Conservation (phyloP, 2,329 filamentous ascomycete species). For the Phoma sp. region DNA sequence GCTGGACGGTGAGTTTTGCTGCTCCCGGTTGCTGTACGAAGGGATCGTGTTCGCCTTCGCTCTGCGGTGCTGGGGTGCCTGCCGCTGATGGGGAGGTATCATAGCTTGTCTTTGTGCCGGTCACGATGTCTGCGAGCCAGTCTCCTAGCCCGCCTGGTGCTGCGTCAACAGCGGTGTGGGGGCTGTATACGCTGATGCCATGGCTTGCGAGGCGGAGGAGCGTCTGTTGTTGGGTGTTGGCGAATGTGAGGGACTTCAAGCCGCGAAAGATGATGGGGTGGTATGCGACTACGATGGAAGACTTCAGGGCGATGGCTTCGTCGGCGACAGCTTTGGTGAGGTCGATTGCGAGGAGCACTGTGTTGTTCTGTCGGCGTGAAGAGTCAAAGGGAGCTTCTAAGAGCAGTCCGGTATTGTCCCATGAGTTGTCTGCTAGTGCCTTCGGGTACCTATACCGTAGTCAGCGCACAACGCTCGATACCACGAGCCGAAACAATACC, state of each 20-base stretch:
- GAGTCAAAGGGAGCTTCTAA: slow-evolving; percentile 72
- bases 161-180: slow-evolving; percentile 93
- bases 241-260: slow-evolving; percentile 84
- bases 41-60: slow-evolving; percentile 42
- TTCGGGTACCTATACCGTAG: slow-evolving; percentile 76
- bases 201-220: slow-evolving; percentile 82
- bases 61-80: slow-evolving; percentile 51
- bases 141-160: slow-evolving; percentile 85
- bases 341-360: slow-evolving; percentile 85
- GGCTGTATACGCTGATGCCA: slow-evolving; percentile 94
- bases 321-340: slow-evolving; percentile 87
- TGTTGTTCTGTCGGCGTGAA: slow-evolving; percentile 65
- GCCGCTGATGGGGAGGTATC: slow-evolving; percentile 69
- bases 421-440: slow-evolving; percentile 84
- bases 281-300: slow-evolving; percentile 86
- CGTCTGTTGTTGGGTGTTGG: slow-evolving; percentile 85
- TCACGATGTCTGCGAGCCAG: slow-evolving; percentile 90
- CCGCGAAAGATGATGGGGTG: slow-evolving; percentile 97
- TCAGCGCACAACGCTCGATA: slow-evolving; percentile 2
- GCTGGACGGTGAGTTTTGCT: slow-evolving; percentile 29
- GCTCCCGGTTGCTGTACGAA: slow-evolving; percentile 30
- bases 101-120: slow-evolving; percentile 57
- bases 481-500: slow-evolving; percentile 42
- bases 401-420: slow-evolving; percentile 92
- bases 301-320: slow-evolving; percentile 81